Percentiles rank a stretch among this genome's conserved stretches.
phyloP scores from a whole-genome alignment of 179 eudicot species.

The Spinacia oleracea region DNA sequence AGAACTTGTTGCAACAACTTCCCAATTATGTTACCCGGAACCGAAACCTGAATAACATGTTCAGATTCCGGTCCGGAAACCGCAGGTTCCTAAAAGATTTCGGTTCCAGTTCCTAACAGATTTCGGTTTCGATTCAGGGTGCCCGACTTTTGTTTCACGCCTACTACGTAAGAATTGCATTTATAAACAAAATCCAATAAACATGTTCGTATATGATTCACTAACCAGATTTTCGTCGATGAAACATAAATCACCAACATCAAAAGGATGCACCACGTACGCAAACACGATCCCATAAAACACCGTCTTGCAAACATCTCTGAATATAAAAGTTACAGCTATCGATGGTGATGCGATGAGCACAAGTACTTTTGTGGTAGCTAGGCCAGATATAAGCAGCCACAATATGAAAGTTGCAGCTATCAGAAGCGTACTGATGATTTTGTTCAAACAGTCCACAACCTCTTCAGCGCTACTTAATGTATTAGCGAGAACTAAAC shows the following conservation, averaged over 20 bases:
- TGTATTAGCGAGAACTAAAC: constrained; percentile 27
- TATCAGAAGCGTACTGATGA: constrained; percentile 21
- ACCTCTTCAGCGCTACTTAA: constrained; percentile 27
- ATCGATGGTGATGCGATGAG: constrained; percentile 25
- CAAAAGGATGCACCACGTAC: constrained; percentile 29
- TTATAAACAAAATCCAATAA: no score
- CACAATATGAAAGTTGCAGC: constrained; percentile 24
- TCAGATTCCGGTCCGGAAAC: no score
- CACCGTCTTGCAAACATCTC: constrained; percentile 25
- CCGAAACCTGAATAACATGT: no score
- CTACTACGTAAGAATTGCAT: no score
- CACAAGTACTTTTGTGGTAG: constrained; percentile 20
- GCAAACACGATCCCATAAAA: constrained; percentile 34
- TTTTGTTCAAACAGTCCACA: constrained; percentile 15
- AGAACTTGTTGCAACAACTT: no score
- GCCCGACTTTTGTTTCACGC: no score
- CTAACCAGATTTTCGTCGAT: constrained; percentile 21
- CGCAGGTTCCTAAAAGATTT: no score
- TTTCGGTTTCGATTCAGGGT: no score
- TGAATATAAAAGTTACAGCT: constrained; percentile 27
- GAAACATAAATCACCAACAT: constrained; percentile 33
- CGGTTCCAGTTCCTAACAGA: no score
- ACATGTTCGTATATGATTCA: no score
- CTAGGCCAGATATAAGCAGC: constrained; percentile 25
- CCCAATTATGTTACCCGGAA: no score